Base-by-base conservation (phyloP, 139 green algal species). In the Coccomyxa sp. region DNA sequence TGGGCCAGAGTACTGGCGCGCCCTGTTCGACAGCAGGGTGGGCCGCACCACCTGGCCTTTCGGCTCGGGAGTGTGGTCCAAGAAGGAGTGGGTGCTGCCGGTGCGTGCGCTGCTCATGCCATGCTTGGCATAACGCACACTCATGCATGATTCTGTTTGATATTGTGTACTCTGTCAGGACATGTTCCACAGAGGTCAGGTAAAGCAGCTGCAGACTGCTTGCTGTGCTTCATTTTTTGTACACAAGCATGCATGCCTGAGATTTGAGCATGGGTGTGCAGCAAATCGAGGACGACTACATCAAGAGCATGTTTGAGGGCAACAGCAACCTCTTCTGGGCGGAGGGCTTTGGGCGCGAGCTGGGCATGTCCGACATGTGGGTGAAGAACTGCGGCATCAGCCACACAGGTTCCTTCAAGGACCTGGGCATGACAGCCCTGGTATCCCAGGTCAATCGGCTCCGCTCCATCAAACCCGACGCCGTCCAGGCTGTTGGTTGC, bases 321-420 rank as follows among this genome's bases (percentile, higher is more conserved):
- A 99, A 98, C 93, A 94, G 85, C 86, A 99, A 99, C 91, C 88
- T 99, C 85, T 99, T 99, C 87, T 99, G 97, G 97, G 97, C 97
- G 14, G 97, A 99, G 91, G 92, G 97, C 17, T 99, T 98, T 87
- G 97, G 97, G 23, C 89, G 90, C 45, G 92, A 99, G 91, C 90
- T 99, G 60, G 93, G 93, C 80, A 99, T 99, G 96, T 91, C 45
- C 31, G 97, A 99, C 84, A 88, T 99, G 82, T 99, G 97, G 97
- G 97, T 99, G 14, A 99, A 99, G 94, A 97, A 99, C 95, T 99
- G 97, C 89, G 97, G 97, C 83, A 99, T 98, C 94, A 96, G 88
- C 80, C 97, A 99, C 90, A 99, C 97, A 10, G 89, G 89, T 31
- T 98, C 93, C 14, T 99, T 99, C 92, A 99, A 99, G 94, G 97